These are phyloP conservation scores for Lactifluus rugatus DNA, from an alignment of 768 basidiomycete genomes.

Conservation along the genomic window DNA sequence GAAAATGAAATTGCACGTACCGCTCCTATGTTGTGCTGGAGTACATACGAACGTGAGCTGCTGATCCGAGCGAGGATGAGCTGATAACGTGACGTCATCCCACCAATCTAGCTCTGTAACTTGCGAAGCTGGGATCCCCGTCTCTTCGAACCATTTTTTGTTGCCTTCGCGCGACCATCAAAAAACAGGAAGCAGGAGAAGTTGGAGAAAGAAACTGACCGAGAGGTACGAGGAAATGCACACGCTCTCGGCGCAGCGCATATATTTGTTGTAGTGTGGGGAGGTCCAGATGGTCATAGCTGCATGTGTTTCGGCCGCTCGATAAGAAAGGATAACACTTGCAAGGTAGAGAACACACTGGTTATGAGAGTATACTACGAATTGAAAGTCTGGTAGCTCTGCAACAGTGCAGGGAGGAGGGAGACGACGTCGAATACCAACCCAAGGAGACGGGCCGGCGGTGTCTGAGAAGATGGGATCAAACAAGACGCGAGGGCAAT, in stretches of 20 bases:
- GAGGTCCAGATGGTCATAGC: constrained; percentile 37
- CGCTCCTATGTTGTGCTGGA: constrained; percentile 36
- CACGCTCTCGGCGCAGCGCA: constrained; percentile 18
- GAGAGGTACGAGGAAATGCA: constrained; percentile 32
- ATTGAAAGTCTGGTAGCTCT: constrained; percentile 32
- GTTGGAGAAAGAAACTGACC: constrained; percentile 20
- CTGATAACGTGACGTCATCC: constrained; percentile 25
- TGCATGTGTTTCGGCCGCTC: constrained; percentile 6
- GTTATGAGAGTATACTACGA: constrained; percentile 34
- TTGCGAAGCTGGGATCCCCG: constrained; percentile 27
- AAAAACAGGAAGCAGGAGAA: not conserved
- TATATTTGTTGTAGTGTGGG: constrained; percentile 26
- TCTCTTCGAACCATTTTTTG: constrained; percentile 24
- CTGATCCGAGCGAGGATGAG: constrained; percentile 9
- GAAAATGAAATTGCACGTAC: constrained; percentile 20
- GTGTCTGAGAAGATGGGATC: constrained; percentile 34
- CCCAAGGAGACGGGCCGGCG: constrained; percentile 25
- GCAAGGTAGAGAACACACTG: constrained; percentile 27
- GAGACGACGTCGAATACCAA: constrained; percentile 27
- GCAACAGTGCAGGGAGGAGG: constrained; percentile 30
- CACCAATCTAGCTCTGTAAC: constrained; percentile 36
- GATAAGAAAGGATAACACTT: too few species aligned
- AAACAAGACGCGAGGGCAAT: constrained; percentile 29
- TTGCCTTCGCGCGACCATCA: constrained; percentile 18
- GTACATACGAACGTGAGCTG: constrained; percentile 29